Evolutionary conservation across 2,329 filamentous ascomycete species (phyloP).

Genomic region (Arthrobotrys iridis): DNA sequence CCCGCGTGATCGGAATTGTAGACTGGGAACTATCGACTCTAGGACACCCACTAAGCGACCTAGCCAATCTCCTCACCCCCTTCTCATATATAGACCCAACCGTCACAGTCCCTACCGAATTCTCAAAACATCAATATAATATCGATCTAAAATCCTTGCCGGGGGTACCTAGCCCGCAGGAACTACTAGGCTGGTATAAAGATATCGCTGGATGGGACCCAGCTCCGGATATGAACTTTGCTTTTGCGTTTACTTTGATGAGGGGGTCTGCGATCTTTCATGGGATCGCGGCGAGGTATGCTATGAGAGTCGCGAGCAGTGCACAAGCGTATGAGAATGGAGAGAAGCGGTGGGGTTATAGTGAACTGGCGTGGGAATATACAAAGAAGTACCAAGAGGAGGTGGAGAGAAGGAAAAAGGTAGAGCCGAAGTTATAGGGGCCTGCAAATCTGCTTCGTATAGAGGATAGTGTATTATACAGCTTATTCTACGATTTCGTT

Average conservation of each 20-base stretch:
- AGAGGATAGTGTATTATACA: slow-evolving; percentile 47
- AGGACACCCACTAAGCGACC: slow-evolving; percentile 91
- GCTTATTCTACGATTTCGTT: neutral
- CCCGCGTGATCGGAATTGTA: slow-evolving; percentile 87
- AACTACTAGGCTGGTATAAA: slow-evolving; percentile 74
- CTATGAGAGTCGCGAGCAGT: slow-evolving; percentile 87
- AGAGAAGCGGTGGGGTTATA: slow-evolving; percentile 75
- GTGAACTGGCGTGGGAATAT: slow-evolving; percentile 80
- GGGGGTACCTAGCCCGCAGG: slow-evolving; percentile 71
- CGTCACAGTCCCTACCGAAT: slow-evolving; percentile 3
- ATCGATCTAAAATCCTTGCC: slow-evolving; percentile 63
- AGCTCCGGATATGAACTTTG: slow-evolving; percentile 65
- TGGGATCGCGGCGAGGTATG: slow-evolving; percentile 90
- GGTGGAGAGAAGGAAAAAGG: slow-evolving; percentile 61
- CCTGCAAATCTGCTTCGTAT: too few species aligned
- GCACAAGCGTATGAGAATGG: slow-evolving; percentile 79
- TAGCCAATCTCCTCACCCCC: slow-evolving; percentile 76
- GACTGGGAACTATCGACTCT: slow-evolving; percentile 99
- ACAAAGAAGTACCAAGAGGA: slow-evolving; percentile 63
- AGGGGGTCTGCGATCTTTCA: slow-evolving; percentile 69
- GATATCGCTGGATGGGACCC: slow-evolving; percentile 78
- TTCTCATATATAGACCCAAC: slow-evolving; percentile 59
- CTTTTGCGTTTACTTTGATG: slow-evolving; percentile 49
- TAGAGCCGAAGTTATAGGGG: slow-evolving; percentile 63
- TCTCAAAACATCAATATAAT: slow-evolving; percentile 19